phyloP scores from a whole-genome alignment of 495 filamentous ascomycete species.

The Penicillium angulare region DNA sequence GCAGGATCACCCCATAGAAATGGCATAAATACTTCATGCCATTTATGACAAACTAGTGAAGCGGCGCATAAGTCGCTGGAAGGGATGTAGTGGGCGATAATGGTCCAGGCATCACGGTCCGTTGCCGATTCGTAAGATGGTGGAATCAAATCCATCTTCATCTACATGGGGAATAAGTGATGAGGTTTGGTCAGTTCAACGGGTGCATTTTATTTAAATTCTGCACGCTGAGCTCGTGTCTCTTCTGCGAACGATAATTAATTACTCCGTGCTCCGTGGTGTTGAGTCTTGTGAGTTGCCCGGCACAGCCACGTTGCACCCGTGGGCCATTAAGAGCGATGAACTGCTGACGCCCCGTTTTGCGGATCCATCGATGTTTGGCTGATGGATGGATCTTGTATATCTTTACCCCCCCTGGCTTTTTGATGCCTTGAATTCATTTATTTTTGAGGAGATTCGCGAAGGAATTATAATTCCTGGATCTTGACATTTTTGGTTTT shows the following conservation, averaged over 20 bases:
- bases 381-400: too few relatives aligned
- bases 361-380: too few relatives aligned
- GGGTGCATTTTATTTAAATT: neutral
- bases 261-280: too few relatives aligned
- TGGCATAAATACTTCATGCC: conserved; percentile 60
- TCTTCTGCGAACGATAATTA: too few relatives aligned
- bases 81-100: conserved; percentile 60
- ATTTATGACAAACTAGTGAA: conserved; percentile 55
- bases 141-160: conserved; percentile 52
- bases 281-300: neutral
- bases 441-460: too few relatives aligned
- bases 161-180: too few relatives aligned
- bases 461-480: too few relatives aligned
- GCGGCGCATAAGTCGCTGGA: conserved; percentile 59
- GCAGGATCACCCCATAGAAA: conserved; percentile 67
- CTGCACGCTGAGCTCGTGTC: too few relatives aligned
- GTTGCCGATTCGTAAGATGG: conserved; percentile 61
- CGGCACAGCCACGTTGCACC: neutral
- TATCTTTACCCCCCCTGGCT: too few relatives aligned
- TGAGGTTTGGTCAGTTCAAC: too few relatives aligned
- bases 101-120: conserved; percentile 57
- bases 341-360: neutral
- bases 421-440: too few relatives aligned
- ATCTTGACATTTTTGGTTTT: neutral
- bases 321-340: neutral